phyloP scores from a whole-genome alignment of 352 stramenopile species.

The Pythium dissimile region DNA sequence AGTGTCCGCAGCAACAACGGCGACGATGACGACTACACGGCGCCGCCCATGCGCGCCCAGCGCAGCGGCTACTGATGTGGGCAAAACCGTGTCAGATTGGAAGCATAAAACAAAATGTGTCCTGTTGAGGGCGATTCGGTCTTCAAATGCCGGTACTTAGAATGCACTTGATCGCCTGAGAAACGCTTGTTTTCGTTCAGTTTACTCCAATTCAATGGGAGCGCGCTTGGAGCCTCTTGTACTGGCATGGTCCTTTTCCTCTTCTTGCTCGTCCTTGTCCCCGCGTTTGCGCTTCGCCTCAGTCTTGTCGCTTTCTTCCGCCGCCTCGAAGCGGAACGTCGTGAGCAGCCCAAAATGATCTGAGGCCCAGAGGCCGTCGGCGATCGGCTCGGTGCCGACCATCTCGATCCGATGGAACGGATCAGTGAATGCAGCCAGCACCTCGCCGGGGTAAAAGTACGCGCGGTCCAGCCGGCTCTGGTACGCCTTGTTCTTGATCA shows the following conservation, averaged over 20 bases:
- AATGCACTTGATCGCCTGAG: not conserved
- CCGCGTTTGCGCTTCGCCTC: slow-evolving; percentile 18
- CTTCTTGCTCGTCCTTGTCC: not conserved
- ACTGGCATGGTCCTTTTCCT: not conserved
- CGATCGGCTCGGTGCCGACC: slow-evolving; percentile 62
- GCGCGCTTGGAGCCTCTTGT: not conserved
- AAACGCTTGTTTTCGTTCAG: not conserved
- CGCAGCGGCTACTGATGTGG: slow-evolving; percentile 5
- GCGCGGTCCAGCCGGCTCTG: slow-evolving; percentile 74
- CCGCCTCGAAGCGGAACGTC: slow-evolving; percentile 21
- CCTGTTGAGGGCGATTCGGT: no score
- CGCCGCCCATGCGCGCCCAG: not conserved
- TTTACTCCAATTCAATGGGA: slow-evolving; percentile 16
- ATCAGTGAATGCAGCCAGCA: not conserved
- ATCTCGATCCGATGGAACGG: slow-evolving; percentile 40
- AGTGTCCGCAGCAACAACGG: slow-evolving; percentile 45
- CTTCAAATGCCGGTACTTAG: not conserved
- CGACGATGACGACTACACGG: slow-evolving; percentile 27
- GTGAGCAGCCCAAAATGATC: slow-evolving; percentile 72
- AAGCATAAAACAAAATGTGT: not conserved
- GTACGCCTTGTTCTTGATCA: slow-evolving; percentile 59
- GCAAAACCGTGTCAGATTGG: not conserved
- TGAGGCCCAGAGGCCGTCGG: slow-evolving; percentile 63
- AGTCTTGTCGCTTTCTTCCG: not conserved
- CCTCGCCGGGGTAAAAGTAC: slow-evolving; percentile 47